These are phyloP conservation scores for Penicillium bialowiezense DNA, from an alignment of 495 filamentous ascomycete genomes.

Conservation along the genomic window DNA sequence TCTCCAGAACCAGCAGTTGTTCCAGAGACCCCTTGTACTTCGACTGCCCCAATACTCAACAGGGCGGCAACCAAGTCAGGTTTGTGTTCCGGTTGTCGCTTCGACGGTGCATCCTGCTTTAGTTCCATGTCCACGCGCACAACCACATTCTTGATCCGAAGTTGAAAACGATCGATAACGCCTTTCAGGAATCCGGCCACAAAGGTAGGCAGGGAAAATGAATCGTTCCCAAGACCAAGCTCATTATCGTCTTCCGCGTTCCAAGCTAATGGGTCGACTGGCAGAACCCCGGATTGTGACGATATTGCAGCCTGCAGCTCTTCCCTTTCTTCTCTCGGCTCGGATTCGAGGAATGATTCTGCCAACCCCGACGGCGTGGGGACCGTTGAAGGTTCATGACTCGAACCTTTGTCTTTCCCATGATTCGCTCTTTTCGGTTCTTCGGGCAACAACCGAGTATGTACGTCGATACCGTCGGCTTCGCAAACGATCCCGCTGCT, in stretches of 20 bases:
- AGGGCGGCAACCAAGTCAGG: slow-evolving; percentile 58
- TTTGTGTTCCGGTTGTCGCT: slow-evolving; percentile 38
- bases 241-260: slow-evolving; percentile 62
- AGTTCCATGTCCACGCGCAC: slow-evolving; percentile 60
- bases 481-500: slow-evolving; percentile 74
- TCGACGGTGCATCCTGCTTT: slow-evolving; percentile 40
- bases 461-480: slow-evolving; percentile 71
- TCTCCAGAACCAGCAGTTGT: slow-evolving; percentile 27
- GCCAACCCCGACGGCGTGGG: slow-evolving; percentile 83
- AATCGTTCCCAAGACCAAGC: slow-evolving; percentile 65
- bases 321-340: slow-evolving; percentile 69
- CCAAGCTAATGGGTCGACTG: slow-evolving; percentile 42
- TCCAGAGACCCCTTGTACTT: slow-evolving; percentile 62
- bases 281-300: slow-evolving; percentile 53
- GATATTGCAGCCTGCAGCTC: slow-evolving; percentile 75
- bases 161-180: slow-evolving; percentile 72
- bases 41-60: slow-evolving; percentile 62
- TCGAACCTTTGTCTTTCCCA: slow-evolving; percentile 6
- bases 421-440: slow-evolving; percentile 16
- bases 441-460: slow-evolving; percentile 44
- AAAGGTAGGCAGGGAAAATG: slow-evolving; percentile 73
- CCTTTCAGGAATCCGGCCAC: slow-evolving; percentile 81
- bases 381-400: slow-evolving; percentile 23
- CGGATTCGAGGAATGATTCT: slow-evolving; percentile 79
- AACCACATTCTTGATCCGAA: slow-evolving; percentile 65